phyloP scores from a whole-genome alignment of 495 filamentous ascomycete species.

The Penicillium nucicola region DNA sequence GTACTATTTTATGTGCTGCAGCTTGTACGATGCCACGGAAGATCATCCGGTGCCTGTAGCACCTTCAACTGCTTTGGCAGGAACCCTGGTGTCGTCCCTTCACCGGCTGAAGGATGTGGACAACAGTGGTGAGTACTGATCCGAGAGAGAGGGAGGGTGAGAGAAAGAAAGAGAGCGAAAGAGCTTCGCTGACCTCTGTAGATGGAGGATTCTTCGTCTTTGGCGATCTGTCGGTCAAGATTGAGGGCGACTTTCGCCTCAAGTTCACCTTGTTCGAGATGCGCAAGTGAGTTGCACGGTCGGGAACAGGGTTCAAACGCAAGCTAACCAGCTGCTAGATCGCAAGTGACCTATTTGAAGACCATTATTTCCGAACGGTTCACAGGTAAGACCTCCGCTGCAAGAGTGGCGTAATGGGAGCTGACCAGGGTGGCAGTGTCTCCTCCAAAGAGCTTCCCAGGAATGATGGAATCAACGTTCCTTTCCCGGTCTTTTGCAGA shows the following conservation, averaged over 20 bases:
- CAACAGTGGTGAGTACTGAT: slow-evolving; percentile 60
- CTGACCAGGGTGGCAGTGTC: slow-evolving; percentile 51
- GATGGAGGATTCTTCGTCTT: slow-evolving; percentile 99
- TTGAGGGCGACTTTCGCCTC: slow-evolving; percentile 74
- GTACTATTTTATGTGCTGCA: slow-evolving; percentile 79
- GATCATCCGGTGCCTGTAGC: slow-evolving; percentile 52
- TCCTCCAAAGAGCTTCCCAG: slow-evolving; percentile 75
- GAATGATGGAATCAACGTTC: slow-evolving; percentile 87
- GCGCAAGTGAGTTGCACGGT: slow-evolving; percentile 53
- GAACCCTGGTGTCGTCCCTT: slow-evolving; percentile 85
- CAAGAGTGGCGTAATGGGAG: background rate
- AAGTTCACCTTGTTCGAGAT: slow-evolving; percentile 89
- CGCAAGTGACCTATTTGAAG: slow-evolving; percentile 63
- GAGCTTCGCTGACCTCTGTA: slow-evolving; percentile 22
- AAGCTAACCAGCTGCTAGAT: slow-evolving; percentile 20
- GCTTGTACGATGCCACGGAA: slow-evolving; percentile 61
- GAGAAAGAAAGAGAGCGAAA: too few relatives aligned
- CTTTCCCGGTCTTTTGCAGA: slow-evolving; percentile 92
- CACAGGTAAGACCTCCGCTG: slow-evolving; percentile 47
- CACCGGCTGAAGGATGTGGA: slow-evolving; percentile 90
- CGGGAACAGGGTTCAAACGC: background rate
- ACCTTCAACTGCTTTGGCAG: slow-evolving; percentile 61
- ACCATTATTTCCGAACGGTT: slow-evolving; percentile 72
- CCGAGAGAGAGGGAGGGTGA: too few relatives aligned
- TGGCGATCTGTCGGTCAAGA: slow-evolving; percentile 82